Evolutionary conservation across 2,329 filamentous ascomycete species (phyloP).

Genomic region (Uncinocarpus reesii): DNA sequence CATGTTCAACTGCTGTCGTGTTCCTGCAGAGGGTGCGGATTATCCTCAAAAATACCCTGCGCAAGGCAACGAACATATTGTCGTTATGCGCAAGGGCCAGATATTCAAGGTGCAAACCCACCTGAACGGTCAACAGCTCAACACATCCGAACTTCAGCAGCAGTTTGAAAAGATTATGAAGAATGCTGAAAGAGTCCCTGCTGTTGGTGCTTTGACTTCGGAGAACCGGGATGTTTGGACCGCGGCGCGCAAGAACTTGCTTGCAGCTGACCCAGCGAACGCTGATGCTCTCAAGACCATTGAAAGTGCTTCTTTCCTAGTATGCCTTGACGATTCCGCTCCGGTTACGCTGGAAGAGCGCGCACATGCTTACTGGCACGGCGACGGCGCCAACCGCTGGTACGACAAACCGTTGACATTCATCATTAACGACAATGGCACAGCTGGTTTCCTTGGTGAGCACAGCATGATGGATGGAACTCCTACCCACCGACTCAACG

Average conservation of each 20-base stretch:
- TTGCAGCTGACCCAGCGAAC: conserved; percentile 69
- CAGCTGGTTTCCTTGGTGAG: conserved; percentile 94
- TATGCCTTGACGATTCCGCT: conserved; percentile 84
- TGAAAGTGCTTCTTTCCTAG: conserved; percentile 78
- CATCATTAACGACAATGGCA: conserved; percentile 96
- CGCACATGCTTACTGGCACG: conserved; percentile 94
- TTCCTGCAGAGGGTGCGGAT: conserved; percentile 72
- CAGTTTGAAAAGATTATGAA: conserved; percentile 82
- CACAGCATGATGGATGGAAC: conserved; percentile 99
- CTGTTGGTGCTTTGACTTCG: conserved; percentile 75
- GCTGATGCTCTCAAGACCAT: conserved; percentile 66
- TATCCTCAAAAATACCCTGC: conserved; percentile 69
- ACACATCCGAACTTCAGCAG: conserved; percentile 75
- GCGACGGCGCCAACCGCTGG: conserved; percentile 90
- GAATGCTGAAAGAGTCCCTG: conserved; percentile 58
- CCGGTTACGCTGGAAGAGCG: conserved; percentile 94
- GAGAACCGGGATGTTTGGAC: conserved; percentile 93
- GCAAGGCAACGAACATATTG: conserved; percentile 71
- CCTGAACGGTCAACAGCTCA: conserved; percentile 72
- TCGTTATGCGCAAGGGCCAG: conserved; percentile 88
- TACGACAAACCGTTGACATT: conserved; percentile 98
- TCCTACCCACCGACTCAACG: conserved; percentile 88
- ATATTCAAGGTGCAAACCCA: conserved; percentile 89
- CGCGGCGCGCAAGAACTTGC: conserved; percentile 65
- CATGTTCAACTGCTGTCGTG: conserved; percentile 94